phyloP scores from a whole-genome alignment of 1,284 basidiomycete genomes.

The Cutaneotrichosporon daszewskae region DNA sequence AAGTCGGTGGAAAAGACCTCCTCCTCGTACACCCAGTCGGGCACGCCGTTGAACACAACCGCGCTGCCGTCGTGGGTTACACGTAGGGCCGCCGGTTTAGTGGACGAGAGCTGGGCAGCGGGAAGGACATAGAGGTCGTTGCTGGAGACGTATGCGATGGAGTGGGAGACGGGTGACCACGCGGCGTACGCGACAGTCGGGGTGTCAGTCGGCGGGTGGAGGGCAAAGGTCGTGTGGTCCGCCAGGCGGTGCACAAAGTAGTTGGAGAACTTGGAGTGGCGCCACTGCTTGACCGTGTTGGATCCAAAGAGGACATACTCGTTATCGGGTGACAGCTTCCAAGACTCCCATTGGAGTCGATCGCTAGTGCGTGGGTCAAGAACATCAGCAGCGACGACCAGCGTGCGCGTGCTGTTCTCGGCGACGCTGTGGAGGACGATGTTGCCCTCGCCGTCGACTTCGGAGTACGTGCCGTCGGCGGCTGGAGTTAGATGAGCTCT shows the following conservation, averaged over 20 bases:
- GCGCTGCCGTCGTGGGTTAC: slow-evolving; percentile 76
- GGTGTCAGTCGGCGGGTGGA: slow-evolving; percentile 53
- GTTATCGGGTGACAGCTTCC: slow-evolving; percentile 82
- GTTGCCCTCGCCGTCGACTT: slow-evolving; percentile 53
- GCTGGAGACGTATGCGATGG: slow-evolving; percentile 71
- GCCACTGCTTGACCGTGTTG: slow-evolving; percentile 80
- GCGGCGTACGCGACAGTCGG: slow-evolving; percentile 69
- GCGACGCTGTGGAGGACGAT: slow-evolving; percentile 74
- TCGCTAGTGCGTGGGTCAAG: slow-evolving; percentile 48
- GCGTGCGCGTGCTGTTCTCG: slow-evolving; percentile 42
- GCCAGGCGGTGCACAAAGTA: slow-evolving; percentile 74
- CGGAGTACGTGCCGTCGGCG: slow-evolving; percentile 83
- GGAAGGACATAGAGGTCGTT: slow-evolving; percentile 81
- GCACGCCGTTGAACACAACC: slow-evolving; percentile 86
- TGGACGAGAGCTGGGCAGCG: slow-evolving; percentile 26
- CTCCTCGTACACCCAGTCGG: slow-evolving; percentile 97
- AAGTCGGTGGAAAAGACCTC: slow-evolving; percentile 70
- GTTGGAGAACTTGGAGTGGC: slow-evolving; percentile 79
- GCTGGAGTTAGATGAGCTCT: slow-evolving; percentile 51
- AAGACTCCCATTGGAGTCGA: slow-evolving; percentile 55
- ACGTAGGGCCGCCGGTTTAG: slow-evolving; percentile 51
- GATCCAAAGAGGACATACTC: slow-evolving; percentile 75
- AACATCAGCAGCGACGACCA: slow-evolving; percentile 34
- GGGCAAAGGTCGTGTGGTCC: slow-evolving; percentile 60
- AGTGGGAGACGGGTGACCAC: slow-evolving; percentile 75